Evolutionary conservation across 2,329 filamentous ascomycete species (phyloP).

Genomic region (Nothophoma quercina): DNA sequence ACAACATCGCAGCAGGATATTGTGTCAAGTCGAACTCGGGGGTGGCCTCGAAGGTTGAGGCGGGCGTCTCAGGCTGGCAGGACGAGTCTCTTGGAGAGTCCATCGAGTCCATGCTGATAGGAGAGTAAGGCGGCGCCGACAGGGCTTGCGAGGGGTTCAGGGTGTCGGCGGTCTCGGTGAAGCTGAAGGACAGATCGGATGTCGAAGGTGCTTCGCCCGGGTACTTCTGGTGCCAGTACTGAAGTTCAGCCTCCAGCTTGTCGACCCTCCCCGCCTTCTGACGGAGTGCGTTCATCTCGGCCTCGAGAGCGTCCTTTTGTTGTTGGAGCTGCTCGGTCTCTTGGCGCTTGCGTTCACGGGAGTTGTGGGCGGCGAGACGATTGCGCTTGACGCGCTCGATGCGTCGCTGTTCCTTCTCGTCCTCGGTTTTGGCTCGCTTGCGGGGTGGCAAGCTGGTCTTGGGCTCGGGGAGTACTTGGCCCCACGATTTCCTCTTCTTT

Average conservation of each 20-base stretch:
- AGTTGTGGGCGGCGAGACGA: constrained; percentile 94
- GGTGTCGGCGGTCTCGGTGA: constrained; percentile 37
- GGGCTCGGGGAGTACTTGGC: constrained; percentile 92
- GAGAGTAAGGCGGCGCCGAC: constrained; percentile 44
- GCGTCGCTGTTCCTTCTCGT: constrained; percentile 97
- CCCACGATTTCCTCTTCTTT: constrained; percentile 99
- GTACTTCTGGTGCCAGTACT: constrained; percentile 44
- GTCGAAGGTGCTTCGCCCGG: constrained; percentile 37
- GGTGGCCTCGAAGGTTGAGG: constrained; percentile 51
- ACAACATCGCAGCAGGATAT: constrained; percentile 99
- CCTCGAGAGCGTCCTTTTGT: constrained; percentile 70
- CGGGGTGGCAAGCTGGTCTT: constrained; percentile 95
- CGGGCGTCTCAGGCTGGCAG: constrained; percentile 50
- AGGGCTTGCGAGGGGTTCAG: constrained; percentile 47
- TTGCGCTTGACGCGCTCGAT: constrained; percentile 98
- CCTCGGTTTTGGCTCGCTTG: constrained; percentile 98
- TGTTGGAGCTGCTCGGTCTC: constrained; percentile 85
- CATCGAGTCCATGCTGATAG: constrained; percentile 49
- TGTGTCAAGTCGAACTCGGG: constrained; percentile 91
- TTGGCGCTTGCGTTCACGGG: constrained; percentile 87
- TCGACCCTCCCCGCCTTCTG: constrained; percentile 57
- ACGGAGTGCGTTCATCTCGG: constrained; percentile 65
- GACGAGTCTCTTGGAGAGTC: constrained; percentile 50
- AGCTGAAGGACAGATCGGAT: constrained; percentile 28
- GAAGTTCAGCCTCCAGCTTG: constrained; percentile 59